Conservation (phyloP, 1,284 basidiomycete species). For the Sphaerobolus stellatus region DNA sequence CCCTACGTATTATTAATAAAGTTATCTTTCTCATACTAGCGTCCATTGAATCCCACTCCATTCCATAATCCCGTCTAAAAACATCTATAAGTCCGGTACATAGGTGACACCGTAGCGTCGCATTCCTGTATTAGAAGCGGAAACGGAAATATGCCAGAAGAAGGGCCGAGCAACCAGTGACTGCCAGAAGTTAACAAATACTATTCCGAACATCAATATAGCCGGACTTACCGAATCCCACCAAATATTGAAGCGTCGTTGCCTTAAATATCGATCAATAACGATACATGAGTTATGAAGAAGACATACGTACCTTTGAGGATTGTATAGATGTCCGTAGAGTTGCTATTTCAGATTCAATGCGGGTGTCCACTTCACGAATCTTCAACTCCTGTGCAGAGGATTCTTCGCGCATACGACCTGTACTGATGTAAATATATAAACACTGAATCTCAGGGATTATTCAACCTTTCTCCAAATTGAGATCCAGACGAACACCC, state of each 20-base stretch:
- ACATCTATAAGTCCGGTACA: too few species aligned
- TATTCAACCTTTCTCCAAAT: slow-evolving; percentile 82
- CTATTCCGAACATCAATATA: slow-evolving; percentile 12
- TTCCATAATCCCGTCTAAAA: too few species aligned
- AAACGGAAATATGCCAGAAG: slow-evolving; percentile 85
- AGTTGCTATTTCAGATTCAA: slow-evolving; percentile 94
- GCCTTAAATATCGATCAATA: slow-evolving; percentile 45
- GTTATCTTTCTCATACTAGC: too few species aligned
- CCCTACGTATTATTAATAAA: too few species aligned
- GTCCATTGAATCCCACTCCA: too few species aligned
- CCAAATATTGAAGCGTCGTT: slow-evolving; percentile 78
- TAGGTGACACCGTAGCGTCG: too few species aligned
- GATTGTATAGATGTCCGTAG: slow-evolving; percentile 89
- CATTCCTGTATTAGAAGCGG: slow-evolving; percentile 37
- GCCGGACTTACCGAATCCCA: slow-evolving; percentile 68
- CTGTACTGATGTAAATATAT: slow-evolving; percentile 19
- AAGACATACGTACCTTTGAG: slow-evolving; percentile 64
- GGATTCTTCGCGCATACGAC: slow-evolving; percentile 91
- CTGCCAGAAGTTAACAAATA: slow-evolving; percentile 37
- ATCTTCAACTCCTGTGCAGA: slow-evolving; percentile 94
- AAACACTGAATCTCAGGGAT: background rate
- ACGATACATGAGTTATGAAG: background rate
- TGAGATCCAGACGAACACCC: slow-evolving; percentile 92
- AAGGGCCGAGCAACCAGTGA: slow-evolving; percentile 84
- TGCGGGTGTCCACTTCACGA: slow-evolving; percentile 96